phyloP scores from a whole-genome alignment of 805 yeast species.

The Zygosaccharomyces rouxii region DNA sequence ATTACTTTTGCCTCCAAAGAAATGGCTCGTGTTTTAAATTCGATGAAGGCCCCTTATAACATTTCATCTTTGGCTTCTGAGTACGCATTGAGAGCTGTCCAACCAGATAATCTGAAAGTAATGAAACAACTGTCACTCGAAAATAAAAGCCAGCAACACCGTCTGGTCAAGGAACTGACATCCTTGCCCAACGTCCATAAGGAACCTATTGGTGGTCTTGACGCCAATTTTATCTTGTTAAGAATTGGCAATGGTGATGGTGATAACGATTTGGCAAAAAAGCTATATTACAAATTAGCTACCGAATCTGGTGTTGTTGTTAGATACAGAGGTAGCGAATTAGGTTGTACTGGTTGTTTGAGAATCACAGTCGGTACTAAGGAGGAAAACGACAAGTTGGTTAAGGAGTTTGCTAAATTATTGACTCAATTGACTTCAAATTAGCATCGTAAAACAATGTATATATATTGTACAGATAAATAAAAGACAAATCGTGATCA shows the following conservation, averaged over 20 bases:
- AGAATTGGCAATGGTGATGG: slow-evolving; percentile 59
- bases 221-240: slow-evolving; percentile 78
- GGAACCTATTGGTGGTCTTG: slow-evolving; percentile 72
- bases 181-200: slow-evolving; percentile 59
- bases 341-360: slow-evolving; percentile 83
- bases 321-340: slow-evolving; percentile 85
- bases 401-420: slow-evolving; percentile 45
- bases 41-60: slow-evolving; percentile 95
- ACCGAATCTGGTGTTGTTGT: slow-evolving; percentile 72
- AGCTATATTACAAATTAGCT: slow-evolving; percentile 68
- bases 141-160: slow-evolving; percentile 52
- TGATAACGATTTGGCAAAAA: slow-evolving; percentile 67
- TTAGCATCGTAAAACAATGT: background rate
- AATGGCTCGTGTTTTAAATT: slow-evolving; percentile 66
- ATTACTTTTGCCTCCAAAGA: slow-evolving; percentile 61
- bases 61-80: slow-evolving; percentile 76
- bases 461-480: background rate
- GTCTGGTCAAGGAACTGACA: slow-evolving; percentile 51
- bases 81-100: slow-evolving; percentile 70
- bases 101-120: slow-evolving; percentile 46
- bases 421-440: slow-evolving; percentile 23
- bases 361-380: slow-evolving; percentile 84
- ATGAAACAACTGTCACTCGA: slow-evolving; percentile 54
- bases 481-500: background rate
- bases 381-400: slow-evolving; percentile 60